phyloP scores from a whole-genome alignment of 345 rosid species.

The Kernera saxatilis region DNA sequence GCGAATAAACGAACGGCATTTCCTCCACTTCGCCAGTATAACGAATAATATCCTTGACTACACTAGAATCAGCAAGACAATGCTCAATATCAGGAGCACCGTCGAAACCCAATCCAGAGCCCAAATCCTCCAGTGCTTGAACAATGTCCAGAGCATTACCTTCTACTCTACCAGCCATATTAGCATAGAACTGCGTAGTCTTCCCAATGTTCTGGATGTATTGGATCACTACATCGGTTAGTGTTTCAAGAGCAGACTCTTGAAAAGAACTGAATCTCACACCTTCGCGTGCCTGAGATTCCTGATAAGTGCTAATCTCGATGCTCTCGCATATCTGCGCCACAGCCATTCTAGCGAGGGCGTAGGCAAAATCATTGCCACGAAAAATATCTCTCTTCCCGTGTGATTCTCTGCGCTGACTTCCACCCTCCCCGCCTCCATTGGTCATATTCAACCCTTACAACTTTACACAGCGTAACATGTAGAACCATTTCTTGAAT shows the following conservation, averaged over 20 bases:
- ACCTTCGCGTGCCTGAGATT: constrained; percentile 53
- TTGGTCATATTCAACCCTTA: constrained; percentile 86
- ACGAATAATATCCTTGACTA: constrained; percentile 55
- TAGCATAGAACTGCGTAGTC: constrained; percentile 51
- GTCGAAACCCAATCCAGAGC: constrained; percentile 49
- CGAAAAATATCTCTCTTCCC: constrained; percentile 29
- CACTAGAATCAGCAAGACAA: constrained; percentile 62
- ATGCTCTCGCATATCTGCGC: constrained; percentile 36
- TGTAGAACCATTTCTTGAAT: constrained; percentile 32
- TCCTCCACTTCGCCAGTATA: constrained; percentile 52
- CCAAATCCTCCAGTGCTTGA: constrained; percentile 72
- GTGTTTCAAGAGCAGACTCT: constrained; percentile 57
- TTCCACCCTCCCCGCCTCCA: constrained; percentile 79
- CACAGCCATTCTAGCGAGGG: constrained; percentile 62
- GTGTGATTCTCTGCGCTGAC: constrained; percentile 38
- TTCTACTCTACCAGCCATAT: constrained; percentile 63
- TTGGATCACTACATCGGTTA: constrained; percentile 51
- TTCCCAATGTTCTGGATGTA: constrained; percentile 59
- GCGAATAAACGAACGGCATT: constrained; percentile 54
- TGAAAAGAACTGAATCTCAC: constrained; percentile 77
- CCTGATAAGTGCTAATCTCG: constrained; percentile 21
- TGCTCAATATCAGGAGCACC: constrained; percentile 61
- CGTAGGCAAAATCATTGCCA: constrained; percentile 47
- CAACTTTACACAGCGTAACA: constrained; percentile 43
- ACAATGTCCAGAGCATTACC: constrained; percentile 60